Percentiles rank a stretch among this genome's conserved stretches.
These are phyloP conservation scores for Borovskyia barvae DNA, from an alignment of 208 protist species.

Conservation along the genomic window DNA sequence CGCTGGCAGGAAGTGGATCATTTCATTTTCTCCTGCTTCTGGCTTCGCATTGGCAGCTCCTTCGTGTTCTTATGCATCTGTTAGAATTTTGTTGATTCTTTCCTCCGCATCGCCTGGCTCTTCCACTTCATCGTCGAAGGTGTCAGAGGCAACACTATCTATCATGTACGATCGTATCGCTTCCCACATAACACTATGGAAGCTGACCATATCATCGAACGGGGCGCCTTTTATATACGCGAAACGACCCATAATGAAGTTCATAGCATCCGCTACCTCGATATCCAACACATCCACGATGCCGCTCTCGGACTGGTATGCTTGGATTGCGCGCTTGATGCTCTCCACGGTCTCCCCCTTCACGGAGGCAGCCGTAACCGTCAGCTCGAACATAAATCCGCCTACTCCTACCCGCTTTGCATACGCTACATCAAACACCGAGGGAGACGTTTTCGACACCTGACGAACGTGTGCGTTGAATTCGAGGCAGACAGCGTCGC, in stretches of 20 bases:
- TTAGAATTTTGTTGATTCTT: neutral
- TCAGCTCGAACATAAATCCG: constrained; percentile 13
- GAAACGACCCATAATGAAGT: constrained; percentile 17
- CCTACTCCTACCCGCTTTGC: constrained; percentile 17
- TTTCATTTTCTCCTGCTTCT: too few relatives aligned
- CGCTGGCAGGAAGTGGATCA: too few relatives aligned
- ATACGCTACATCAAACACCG: constrained; percentile 7
- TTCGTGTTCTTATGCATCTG: neutral
- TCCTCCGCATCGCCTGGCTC: neutral
- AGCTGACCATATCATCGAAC: constrained; percentile 6
- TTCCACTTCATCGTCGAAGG: constrained; percentile 10
- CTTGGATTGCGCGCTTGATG: constrained; percentile 13
- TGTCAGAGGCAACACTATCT: neutral
- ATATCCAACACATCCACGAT: constrained; percentile 3
- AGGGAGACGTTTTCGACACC: neutral
- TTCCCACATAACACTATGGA: constrained; percentile 13
- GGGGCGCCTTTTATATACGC: constrained; percentile 19
- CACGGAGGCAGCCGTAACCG: constrained; percentile 8
- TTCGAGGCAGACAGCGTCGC: constrained; percentile 14
- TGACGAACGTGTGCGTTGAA: constrained; percentile 14
- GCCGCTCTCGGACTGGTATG: constrained; percentile 11
- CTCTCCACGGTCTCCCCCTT: constrained; percentile 15
- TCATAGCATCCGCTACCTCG: constrained; percentile 9
- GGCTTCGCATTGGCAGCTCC: too few relatives aligned
- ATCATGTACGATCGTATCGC: constrained; percentile 11